These are phyloP conservation scores for Vinca minor DNA, from an alignment of 257 asterid genomes.

Conservation along the genomic window DNA sequence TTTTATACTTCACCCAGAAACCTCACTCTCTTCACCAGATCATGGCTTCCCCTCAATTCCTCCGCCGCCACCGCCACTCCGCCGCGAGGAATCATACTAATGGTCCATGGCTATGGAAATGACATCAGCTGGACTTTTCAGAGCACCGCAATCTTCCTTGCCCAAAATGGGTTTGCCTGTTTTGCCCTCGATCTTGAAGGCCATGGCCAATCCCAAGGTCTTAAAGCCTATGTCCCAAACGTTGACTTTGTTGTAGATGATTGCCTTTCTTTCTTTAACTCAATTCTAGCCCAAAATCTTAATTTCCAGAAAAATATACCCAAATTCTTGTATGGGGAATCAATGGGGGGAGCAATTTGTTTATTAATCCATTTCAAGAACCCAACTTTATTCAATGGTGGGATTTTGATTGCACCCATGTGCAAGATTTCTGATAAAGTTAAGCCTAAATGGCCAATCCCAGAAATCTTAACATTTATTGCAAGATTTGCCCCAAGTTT, in stretches of 20 bases:
- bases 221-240: slow-evolving; percentile 65
- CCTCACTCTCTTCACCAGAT: slow-evolving; percentile 59
- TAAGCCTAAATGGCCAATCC: slow-evolving; percentile 73
- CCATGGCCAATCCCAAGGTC: slow-evolving; percentile 83
- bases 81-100: slow-evolving; percentile 65
- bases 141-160: slow-evolving; percentile 71
- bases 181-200: slow-evolving; percentile 88
- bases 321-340: slow-evolving; percentile 51
- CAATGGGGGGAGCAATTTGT: slow-evolving; percentile 90
- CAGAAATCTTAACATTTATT: slow-evolving; percentile 40
- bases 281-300: slow-evolving; percentile 28
- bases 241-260: slow-evolving; percentile 57
- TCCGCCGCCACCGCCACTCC: slow-evolving; percentile 15
- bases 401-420: slow-evolving; percentile 74
- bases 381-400: slow-evolving; percentile 45
- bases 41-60: slow-evolving; percentile 49
- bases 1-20: slow-evolving; percentile 58
- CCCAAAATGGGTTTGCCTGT: slow-evolving; percentile 67
- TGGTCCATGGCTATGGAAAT: slow-evolving; percentile 90
- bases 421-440: slow-evolving; percentile 75
- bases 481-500: slow-evolving; percentile 61
- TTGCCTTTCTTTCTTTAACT: slow-evolving; percentile 40
- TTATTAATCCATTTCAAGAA: slow-evolving; percentile 47
- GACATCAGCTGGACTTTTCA: slow-evolving; percentile 92
- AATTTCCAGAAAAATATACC: slow-evolving; percentile 26